Percentiles rank a stretch among this genome's conserved stretches.
Evolutionary conservation across 352 stramenopile species (phyloP).

Genomic region (Aphanomyces cochlioides): DNA sequence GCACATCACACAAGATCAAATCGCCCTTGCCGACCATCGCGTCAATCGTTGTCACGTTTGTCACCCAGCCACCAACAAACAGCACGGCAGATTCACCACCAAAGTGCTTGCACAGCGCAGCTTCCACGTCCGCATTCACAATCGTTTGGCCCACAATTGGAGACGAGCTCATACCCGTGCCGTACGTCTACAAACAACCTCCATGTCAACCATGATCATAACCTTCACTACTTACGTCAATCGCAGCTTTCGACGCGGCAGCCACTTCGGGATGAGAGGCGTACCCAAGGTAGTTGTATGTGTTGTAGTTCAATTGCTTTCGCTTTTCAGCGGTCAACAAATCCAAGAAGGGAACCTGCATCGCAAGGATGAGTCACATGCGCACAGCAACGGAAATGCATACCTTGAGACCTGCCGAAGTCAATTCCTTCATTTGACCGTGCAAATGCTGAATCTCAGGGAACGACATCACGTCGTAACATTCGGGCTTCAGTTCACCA

Average conservation of each 20-base stretch:
- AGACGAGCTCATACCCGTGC: slow-evolving; percentile 76
- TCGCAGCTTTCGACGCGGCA: slow-evolving; percentile 51
- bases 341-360: slow-evolving; percentile 58
- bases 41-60: slow-evolving; percentile 77
- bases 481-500: slow-evolving; percentile 55
- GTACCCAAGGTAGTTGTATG: slow-evolving; percentile 82
- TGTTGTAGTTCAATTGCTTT: slow-evolving; percentile 81
- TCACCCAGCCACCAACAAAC: slow-evolving; percentile 70
- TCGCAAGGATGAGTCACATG: neutral
- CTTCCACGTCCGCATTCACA: slow-evolving; percentile 67
- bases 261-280: slow-evolving; percentile 53
- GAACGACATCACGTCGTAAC: slow-evolving; percentile 62
- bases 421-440: slow-evolving; percentile 70
- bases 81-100: slow-evolving; percentile 50
- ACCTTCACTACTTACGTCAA: slow-evolving; percentile 36
- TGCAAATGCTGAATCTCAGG: slow-evolving; percentile 60
- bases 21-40: slow-evolving; percentile 65
- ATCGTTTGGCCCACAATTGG: slow-evolving; percentile 73
- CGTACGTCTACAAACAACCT: slow-evolving; percentile 40
- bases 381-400: neutral
- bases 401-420: slow-evolving; percentile 51
- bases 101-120: slow-evolving; percentile 62
- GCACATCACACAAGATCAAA: slow-evolving; percentile 69
- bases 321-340: slow-evolving; percentile 64
- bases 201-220: neutral